A percentile compares a stretch with the other conserved stretches of the same genome.
Evolutionary conservation across 495 filamentous ascomycete species (phyloP).

Genomic region (Penicillium crystallinum): DNA sequence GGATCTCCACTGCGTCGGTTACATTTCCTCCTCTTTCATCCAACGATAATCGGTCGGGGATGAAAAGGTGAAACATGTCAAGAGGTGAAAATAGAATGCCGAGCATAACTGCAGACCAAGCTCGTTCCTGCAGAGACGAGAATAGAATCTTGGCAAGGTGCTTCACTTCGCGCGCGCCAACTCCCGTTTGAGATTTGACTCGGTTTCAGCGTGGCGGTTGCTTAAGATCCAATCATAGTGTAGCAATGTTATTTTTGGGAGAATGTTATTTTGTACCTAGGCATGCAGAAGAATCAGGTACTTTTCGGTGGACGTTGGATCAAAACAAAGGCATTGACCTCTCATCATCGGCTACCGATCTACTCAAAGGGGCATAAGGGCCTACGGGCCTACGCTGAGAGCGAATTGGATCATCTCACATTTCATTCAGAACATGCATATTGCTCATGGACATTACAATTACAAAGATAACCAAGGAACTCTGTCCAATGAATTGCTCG

Average conservation of each 20-base stretch:
- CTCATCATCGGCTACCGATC: background rate
- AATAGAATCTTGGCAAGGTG: background rate
- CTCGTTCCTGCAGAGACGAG: background rate
- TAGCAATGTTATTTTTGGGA: background rate
- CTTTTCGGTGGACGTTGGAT: background rate
- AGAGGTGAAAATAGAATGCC: slow-evolving; percentile 6
- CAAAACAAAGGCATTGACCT: background rate
- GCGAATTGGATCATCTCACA: slow-evolving; percentile 2
- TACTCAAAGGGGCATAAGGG: background rate
- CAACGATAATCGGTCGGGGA: background rate
- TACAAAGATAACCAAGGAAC: slow-evolving; percentile 14
- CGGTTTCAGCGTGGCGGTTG: slow-evolving; percentile 10
- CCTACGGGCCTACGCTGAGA: too few species aligned
- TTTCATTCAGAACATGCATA: slow-evolving; percentile 18
- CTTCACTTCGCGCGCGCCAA: slow-evolving; percentile 26
- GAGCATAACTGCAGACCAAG: background rate
- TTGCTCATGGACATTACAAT: slow-evolving; percentile 19
- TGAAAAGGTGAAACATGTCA: slow-evolving; percentile 16
- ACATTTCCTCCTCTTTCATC: slow-evolving; percentile 2
- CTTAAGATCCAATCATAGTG: slow-evolving; percentile 14
- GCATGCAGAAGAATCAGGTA: too few species aligned
- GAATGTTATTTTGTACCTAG: too few species aligned
- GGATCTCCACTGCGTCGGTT: slow-evolving; percentile 8
- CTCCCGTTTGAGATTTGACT: slow-evolving; percentile 1
- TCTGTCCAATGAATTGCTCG: slow-evolving; percentile 17